Evolutionary conservation across 2,329 filamentous ascomycete species (phyloP), one percentile per base, ranked within the genome.

Genomic region (Claviceps purpurea): DNA sequence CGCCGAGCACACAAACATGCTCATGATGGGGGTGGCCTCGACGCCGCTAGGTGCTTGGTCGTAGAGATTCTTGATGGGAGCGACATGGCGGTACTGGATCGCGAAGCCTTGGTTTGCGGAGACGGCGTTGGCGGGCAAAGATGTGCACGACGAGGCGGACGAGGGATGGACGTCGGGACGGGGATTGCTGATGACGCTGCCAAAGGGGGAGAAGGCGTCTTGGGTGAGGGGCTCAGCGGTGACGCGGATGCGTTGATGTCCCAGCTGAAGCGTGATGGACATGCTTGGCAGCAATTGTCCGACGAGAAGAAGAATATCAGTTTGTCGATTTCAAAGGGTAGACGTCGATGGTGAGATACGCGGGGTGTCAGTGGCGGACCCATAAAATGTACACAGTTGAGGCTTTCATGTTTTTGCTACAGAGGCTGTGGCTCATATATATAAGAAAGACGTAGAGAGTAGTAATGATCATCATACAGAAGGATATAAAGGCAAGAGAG

Each of bases 41-140:
- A 18, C 18, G 13, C 75, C 68, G 63, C 79, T 85, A 2, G 82
- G 79, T 0, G 82, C 77, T 53, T 79, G 72, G n/a, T 66, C 63
- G 66, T 95, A 95, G 55, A 82, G 75, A 65, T 94, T 80, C 37
- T 73, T 71, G 59, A 91, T 75, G 44, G 77, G 75, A n/a, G 88
- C 87, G 56, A 95, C 82, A 62, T 87, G 78, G 55, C 84, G 77
- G 68, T 93, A 94, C 67, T 95, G 95, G 62, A 91, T 81, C 16
- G 93, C 91, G 22, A 83, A 84, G 61, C 87, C 87, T 72, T 97
- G 90, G 73, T 97, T 97, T 47, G 82, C 79, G 3, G 79, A 74
- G 4, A 82, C 70, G 52, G 77, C 71, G 56, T 73, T 71, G 61
- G 70, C 45, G 16, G 45, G 45, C 45, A 47, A 18, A 34, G n/a